Conservation (phyloP, 768 basidiomycete species). For the Panellus pusillus region DNA sequence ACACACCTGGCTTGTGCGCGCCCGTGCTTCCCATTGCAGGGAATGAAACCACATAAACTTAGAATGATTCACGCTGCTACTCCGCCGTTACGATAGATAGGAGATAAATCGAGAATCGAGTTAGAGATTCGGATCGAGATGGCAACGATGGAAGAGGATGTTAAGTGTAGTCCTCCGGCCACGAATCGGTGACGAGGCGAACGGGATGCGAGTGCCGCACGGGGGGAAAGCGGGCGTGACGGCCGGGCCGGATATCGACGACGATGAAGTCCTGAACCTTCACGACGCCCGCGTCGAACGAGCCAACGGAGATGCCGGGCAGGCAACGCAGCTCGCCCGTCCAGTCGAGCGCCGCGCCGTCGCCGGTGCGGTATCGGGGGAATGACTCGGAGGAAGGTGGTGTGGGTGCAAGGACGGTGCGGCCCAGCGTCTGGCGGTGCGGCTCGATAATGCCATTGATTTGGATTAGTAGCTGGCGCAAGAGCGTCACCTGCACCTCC, state of each 20-base stretch:
- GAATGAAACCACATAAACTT: neutral
- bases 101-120: too few relatives aligned
- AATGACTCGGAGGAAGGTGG: neutral
- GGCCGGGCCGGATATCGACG: neutral
- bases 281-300: neutral
- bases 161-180: neutral
- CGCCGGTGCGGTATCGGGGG: neutral
- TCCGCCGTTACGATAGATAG: too few relatives aligned
- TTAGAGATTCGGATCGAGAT: too few relatives aligned
- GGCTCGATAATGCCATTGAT: too few relatives aligned
- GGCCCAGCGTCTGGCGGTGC: too few relatives aligned
- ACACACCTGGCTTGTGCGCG: too few relatives aligned
- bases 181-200: neutral
- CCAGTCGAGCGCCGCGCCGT: neutral
- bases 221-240: neutral
- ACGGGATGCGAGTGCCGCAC: neutral
- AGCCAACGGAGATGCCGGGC: neutral
- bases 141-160: too few relatives aligned
- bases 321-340: neutral
- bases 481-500: neutral
- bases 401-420: neutral
- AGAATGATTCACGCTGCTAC: too few relatives aligned
- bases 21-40: too few relatives aligned
- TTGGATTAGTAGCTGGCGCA: neutral
- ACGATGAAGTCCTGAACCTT: neutral